Evolutionary conservation across 352 stramenopile genomes (phyloP).

Genomic region (Aphanomyces stellatus): DNA sequence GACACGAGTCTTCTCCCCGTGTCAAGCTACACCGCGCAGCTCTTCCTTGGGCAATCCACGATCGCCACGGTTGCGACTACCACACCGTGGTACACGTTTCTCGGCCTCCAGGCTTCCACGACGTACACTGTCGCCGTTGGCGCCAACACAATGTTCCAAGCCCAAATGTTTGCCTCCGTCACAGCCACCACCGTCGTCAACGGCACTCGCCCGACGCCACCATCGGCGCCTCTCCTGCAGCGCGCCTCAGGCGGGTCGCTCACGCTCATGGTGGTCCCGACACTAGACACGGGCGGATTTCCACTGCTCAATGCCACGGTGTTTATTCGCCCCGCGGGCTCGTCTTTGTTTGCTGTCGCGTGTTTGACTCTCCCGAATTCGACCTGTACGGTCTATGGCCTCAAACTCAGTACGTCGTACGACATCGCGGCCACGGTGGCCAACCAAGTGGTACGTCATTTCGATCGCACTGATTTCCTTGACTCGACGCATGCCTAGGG

Average conservation of each 20-base stretch:
- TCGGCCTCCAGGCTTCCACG: neutral
- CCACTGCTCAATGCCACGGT: neutral
- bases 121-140: neutral
- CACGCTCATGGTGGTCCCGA: neutral
- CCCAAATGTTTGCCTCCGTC: neutral
- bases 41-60: neutral
- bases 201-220: neutral
- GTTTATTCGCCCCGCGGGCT: neutral
- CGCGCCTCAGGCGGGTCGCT: neutral
- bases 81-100: neutral
- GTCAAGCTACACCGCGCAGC: conserved; percentile 32
- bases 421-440: neutral
- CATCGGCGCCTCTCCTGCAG: neutral
- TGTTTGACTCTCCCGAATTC: neutral
- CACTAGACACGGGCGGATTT: neutral
- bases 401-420: neutral
- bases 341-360: neutral
- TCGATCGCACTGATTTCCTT: no score
- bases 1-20: conserved; percentile 41
- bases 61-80: neutral
- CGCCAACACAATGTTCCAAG: neutral
- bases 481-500: neutral
- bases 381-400: neutral
- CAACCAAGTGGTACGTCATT: neutral
- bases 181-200: neutral